Conservation (phyloP, 73 alveolate species). For the Paramecium biaurelia region DNA sequence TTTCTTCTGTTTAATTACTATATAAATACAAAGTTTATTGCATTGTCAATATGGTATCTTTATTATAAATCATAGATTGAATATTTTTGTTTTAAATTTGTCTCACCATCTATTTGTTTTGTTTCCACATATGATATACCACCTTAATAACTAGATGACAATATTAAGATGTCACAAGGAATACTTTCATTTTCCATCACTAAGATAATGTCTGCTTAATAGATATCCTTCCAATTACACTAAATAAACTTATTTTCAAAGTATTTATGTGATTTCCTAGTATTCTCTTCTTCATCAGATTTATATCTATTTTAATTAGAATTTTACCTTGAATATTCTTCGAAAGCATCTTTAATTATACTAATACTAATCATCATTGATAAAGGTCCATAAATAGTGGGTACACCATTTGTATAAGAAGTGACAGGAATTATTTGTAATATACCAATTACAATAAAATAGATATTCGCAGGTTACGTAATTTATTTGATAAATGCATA, state of each 20-base stretch:
- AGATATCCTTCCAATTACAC: neutral
- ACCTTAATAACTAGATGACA: constrained; percentile 57
- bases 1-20: constrained; percentile 54
- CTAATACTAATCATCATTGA: constrained; percentile 81
- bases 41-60: constrained; percentile 21
- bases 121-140: constrained; percentile 81
- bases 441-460: constrained; percentile 72
- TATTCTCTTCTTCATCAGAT: constrained; percentile 87
- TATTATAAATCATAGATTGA: constrained; percentile 21
- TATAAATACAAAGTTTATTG: neutral
- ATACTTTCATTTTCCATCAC: constrained; percentile 67
- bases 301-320: neutral
- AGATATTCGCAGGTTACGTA: constrained; percentile 74
- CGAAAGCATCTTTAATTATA: constrained; percentile 89
- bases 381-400: constrained; percentile 61
- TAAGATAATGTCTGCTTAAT: constrained; percentile 53
- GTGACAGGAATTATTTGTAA: constrained; percentile 64
- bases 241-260: neutral
- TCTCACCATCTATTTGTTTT: constrained; percentile 90
- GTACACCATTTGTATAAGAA: constrained; percentile 60
- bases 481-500: constrained; percentile 73
- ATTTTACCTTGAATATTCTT: constrained; percentile 90
- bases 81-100: constrained; percentile 82
- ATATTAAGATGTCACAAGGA: constrained; percentile 76
- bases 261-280: constrained; percentile 46